Base-by-base conservation (phyloP, 768 basidiomycete species). In the Psilocybe sp. region DNA sequence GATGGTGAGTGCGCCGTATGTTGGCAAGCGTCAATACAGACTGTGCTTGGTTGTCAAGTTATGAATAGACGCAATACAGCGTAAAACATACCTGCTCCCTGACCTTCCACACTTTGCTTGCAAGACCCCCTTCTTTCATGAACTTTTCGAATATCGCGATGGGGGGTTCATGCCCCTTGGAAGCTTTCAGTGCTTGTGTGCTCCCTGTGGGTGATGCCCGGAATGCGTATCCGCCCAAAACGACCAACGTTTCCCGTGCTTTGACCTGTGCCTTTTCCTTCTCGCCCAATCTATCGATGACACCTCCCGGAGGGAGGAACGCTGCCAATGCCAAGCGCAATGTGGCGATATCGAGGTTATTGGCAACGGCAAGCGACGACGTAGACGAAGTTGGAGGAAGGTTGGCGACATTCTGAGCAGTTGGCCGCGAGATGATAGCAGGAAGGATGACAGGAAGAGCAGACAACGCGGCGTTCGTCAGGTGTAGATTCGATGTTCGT, bases 231-330 rank as follows among this genome's bases (percentile, higher is more conserved):
- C 83, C 84, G 49, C 86, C 91, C 15, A 92, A 77, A 46, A 82
- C 72, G 40, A 87, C 82, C n/a, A 95, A 67, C 16, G 80, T 76
- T 63, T 92, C 86, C 40, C 85, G 80, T 20, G 92, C 92, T 56
- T 84, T 86, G 23, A 81, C 72, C 54, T 91, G 79, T 10, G 83
- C 73, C 53, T 75, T 78, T 64, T 90, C 88, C 57, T 84, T 86
- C 63, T 95, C 92, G 20, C 90, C 91, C 13, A 95, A 77, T 42
- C 89, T 82, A 60, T 95, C 92, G 49, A 94, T 73, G 16, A 92
- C 73, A 36, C 88, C 90, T 37, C 88, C 88, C 1, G 85, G 60
- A 20, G 90, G 82, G 31, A 92, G 73, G 63, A 94, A 85, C 9
- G 87, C 77, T 42, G 64, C 63, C 49, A 94, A 70, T 40, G 81